These are phyloP conservation scores for Ehretia macrophylla DNA, from an alignment of 257 asterid genomes.

Conservation along the genomic window DNA sequence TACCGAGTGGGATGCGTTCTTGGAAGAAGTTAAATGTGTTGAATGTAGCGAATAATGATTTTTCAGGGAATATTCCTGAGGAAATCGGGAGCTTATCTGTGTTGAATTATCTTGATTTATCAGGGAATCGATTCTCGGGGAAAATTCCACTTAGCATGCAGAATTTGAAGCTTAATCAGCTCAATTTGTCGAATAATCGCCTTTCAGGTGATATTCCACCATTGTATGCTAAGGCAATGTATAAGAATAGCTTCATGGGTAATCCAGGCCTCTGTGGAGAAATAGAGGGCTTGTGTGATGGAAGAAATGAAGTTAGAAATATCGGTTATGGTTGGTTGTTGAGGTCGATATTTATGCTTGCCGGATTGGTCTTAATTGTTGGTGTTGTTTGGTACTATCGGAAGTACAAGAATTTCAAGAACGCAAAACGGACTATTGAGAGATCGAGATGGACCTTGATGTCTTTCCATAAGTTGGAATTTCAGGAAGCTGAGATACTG, in stretches of 20 bases:
- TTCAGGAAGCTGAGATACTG: slow-evolving; percentile 72
- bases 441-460: slow-evolving; percentile 86
- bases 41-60: slow-evolving; percentile 65
- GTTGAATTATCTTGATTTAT: slow-evolving; percentile 83
- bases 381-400: slow-evolving; percentile 70
- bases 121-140: slow-evolving; percentile 69
- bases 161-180: slow-evolving; percentile 82
- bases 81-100: slow-evolving; percentile 73
- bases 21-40: slow-evolving; percentile 83
- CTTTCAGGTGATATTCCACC: slow-evolving; percentile 83
- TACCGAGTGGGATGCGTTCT: slow-evolving; percentile 59
- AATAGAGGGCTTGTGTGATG: slow-evolving; percentile 64
- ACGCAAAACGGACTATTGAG: slow-evolving; percentile 44
- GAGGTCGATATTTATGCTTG: slow-evolving; percentile 50
- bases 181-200: slow-evolving; percentile 71
- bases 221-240: slow-evolving; percentile 66
- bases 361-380: slow-evolving; percentile 55
- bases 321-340: slow-evolving; percentile 58
- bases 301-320: slow-evolving; percentile 34
- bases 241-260: slow-evolving; percentile 70
- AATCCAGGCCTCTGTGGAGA: slow-evolving; percentile 87
- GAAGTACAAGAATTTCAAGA: slow-evolving; percentile 49
- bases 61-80: slow-evolving; percentile 71
- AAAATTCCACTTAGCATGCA: slow-evolving; percentile 64
- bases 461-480: slow-evolving; percentile 88